These are phyloP conservation scores for Solanum chmielewskii DNA, from an alignment of 257 asterid species.

Conservation along the genomic window DNA sequence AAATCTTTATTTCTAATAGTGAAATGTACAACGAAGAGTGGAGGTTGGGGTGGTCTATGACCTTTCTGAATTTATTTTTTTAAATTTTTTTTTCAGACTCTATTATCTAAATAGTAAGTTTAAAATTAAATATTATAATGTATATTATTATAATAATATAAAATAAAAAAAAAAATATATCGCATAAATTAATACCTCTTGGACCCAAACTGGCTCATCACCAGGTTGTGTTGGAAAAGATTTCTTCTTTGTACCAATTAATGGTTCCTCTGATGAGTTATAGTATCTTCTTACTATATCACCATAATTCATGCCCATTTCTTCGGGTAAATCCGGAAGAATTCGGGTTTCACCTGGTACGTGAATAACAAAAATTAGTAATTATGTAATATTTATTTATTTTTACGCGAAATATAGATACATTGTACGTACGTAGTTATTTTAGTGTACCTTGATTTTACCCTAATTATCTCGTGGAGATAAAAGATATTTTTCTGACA, in stretches of 20 bases:
- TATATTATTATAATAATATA: neutral
- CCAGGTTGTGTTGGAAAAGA: slow-evolving; percentile 25
- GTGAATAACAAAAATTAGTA: fast-evolving
- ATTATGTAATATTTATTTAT: neutral
- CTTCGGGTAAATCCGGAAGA: slow-evolving; percentile 36
- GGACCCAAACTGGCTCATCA: slow-evolving; percentile 39
- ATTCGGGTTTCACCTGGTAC: slow-evolving; percentile 13
- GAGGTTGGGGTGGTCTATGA: fast-evolving
- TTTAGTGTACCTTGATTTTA: neutral
- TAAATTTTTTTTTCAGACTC: fast-evolving
- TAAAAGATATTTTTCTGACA: neutral
- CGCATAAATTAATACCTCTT: slow-evolving; percentile 9
- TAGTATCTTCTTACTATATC: slow-evolving; percentile 24
- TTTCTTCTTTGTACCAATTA: neutral
- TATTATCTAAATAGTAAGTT: no score
- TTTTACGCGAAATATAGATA: fast-evolving
- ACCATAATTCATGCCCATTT: slow-evolving; percentile 26
- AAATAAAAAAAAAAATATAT: neutral
- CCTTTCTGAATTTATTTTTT: neutral
- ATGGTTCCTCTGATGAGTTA: neutral
- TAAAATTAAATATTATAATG: no score
- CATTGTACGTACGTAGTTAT: neutral
- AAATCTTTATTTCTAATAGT: neutral
- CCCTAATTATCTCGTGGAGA: fast-evolving
- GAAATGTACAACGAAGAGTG: fast-evolving